phyloP scores from a whole-genome alignment of 345 rosid species.

The Nephelium lappaceum region DNA sequence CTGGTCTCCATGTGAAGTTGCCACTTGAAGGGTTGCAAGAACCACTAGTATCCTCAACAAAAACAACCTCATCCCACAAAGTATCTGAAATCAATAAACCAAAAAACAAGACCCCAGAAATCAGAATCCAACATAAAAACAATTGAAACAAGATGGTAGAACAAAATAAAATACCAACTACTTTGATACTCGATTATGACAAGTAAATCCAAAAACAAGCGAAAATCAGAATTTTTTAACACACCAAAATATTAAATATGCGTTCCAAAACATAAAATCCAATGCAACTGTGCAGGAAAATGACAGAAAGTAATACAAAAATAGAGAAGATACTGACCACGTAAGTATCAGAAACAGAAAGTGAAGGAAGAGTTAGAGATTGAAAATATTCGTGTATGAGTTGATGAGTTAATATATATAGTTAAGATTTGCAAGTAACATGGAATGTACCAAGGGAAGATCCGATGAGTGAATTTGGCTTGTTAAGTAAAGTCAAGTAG shows the following conservation, averaged over 20 bases:
- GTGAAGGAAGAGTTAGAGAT: no score
- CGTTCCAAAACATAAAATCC: no score
- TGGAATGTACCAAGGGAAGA: neutral
- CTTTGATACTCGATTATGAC: neutral
- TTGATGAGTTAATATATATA: no score
- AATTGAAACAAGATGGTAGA: neutral
- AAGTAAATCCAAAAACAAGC: neutral
- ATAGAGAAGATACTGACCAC: neutral
- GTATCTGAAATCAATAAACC: conserved; percentile 26
- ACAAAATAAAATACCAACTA: neutral
- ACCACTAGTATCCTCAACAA: conserved; percentile 27
- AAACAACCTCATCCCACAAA: conserved; percentile 29
- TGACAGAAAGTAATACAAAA: neutral
- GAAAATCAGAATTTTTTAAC: neutral
- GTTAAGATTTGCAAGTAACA: neutral
- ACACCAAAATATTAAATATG: no score
- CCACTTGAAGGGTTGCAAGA: conserved; percentile 49
- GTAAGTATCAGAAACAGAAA: neutral
- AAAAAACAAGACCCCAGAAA: neutral
- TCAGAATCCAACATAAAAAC: neutral
- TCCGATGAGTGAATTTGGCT: neutral
- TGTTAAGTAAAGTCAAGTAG: neutral
- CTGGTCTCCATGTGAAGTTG: conserved; percentile 51
- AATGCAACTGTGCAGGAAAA: no score
- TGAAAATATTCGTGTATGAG: no score